Conservation (phyloP, 2,329 filamentous ascomycete genomes). For the Cytospora piceae region DNA sequence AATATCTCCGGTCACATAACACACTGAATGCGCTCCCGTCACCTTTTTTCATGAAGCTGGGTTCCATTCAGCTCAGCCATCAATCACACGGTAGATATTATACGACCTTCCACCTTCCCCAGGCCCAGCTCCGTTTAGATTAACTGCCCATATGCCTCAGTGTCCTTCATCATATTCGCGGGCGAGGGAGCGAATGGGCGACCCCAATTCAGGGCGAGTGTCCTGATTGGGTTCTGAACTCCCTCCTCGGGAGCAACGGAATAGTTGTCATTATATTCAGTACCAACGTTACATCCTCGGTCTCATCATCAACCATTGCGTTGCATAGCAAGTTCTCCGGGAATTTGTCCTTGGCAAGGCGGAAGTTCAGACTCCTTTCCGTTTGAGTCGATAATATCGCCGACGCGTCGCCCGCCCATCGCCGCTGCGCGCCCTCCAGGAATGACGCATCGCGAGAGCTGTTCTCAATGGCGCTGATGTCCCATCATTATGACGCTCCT, state of each 20-base stretch:
- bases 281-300: background rate
- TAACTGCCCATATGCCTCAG: constrained; percentile 2
- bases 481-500: no score
- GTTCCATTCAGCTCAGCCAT: background rate
- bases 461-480: no score
- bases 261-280: background rate
- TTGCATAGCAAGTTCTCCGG: background rate
- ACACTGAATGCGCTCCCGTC: background rate
- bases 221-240: constrained; percentile 14
- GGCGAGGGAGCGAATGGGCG: constrained; percentile 13
- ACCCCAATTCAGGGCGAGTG: background rate
- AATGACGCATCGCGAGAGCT: no score
- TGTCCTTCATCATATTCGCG: constrained; percentile 3
- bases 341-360: background rate
- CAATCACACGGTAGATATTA: background rate
- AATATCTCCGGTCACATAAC: background rate
- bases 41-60: background rate
- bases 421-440: no score
- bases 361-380: background rate
- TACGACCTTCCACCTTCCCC: constrained; percentile 11
- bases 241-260: constrained; percentile 1
- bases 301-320: background rate
- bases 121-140: constrained; percentile 6
- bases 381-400: no score
- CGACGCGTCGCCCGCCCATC: no score